Base-by-base conservation (phyloP, 805 yeast species). In the Monosporozyma aquatica region DNA sequence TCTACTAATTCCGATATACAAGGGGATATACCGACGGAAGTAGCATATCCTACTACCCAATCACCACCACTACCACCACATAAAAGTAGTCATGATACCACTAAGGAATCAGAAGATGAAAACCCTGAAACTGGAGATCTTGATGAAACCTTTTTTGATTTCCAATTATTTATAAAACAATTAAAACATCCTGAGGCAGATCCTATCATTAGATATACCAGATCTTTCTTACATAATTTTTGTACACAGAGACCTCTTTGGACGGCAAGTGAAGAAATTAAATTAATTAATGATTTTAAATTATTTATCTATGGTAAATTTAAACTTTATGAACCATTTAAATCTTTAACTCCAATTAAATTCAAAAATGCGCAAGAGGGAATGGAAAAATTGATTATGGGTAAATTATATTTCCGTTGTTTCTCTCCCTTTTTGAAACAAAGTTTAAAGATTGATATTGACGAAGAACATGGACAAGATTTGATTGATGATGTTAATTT, bases 331-430 rank as follows among this genome's bases (percentile, higher is more conserved):
- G 82, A 82, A 47, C 97, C 97, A 1, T 90, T 92, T 59, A 71
- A 76, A 18, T 65, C 75, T 3, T 71, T 86, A 67, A 78, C 76
- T 14, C 74, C 70, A 2, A 68, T 69, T 17, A 78, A 74, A 41
- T 64, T 84, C 40, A 78, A 71, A 29, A 87, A 89, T 55, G 80
- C 95, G 2, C 67, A 80, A 50, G 97, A 87, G 52, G 98, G 98
- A 0, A 70, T 92, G 53, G 99, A 92, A 61, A 92, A 92, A 60
- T 70, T 92, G 34, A 71, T 94, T 8, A 86, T 89, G 95, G 89
- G 90, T 43, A 71, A 95, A 48, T 62, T 94, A 2, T 89, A 87
- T 59, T 69, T 70, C 1, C 76, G 74, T 42, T 82, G 90, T 24
- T 94, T 83, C 56, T 78, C 97, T 0, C 97, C 97, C 0, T 65